A percentile compares a stretch with the other conserved stretches of the same genome.
Evolutionary conservation across 2,329 filamentous ascomycete species (phyloP).

Genomic region (Diplodia mutila): DNA sequence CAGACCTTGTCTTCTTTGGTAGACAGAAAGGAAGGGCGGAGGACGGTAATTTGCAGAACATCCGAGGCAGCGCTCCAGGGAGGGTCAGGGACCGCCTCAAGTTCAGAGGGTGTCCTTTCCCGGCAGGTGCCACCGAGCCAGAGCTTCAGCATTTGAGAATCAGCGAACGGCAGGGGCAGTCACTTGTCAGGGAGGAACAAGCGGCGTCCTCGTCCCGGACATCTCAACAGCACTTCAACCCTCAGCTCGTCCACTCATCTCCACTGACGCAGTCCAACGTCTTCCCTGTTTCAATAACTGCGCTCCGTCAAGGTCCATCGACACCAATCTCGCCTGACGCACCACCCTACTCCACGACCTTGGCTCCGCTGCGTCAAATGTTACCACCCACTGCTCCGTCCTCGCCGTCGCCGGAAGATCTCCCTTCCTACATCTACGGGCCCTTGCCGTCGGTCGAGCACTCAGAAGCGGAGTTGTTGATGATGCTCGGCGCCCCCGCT

Average conservation of each 20-base stretch:
- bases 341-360: background rate
- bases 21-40: background rate
- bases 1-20: background rate
- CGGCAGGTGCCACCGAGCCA: background rate
- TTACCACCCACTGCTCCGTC: background rate
- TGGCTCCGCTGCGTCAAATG: background rate
- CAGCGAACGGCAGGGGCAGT: background rate
- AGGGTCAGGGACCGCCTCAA: background rate
- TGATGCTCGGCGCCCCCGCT: background rate
- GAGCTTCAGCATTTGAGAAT: background rate
- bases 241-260: background rate
- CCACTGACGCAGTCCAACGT: background rate
- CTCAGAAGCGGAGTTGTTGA: background rate
- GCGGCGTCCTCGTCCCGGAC: background rate
- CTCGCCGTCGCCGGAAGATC: background rate
- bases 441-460: background rate
- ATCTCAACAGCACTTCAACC: background rate
- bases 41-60: background rate
- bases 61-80: background rate
- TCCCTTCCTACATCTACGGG: background rate
- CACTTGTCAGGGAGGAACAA: background rate
- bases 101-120: background rate
- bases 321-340: background rate
- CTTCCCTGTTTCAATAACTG: background rate
- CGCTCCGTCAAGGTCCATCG: background rate